A percentile compares a stretch with the other conserved stretches of the same genome.
These are phyloP conservation scores for Usnea hakonensis DNA, from an alignment of 495 filamentous ascomycete genomes.

Conservation along the genomic window DNA sequence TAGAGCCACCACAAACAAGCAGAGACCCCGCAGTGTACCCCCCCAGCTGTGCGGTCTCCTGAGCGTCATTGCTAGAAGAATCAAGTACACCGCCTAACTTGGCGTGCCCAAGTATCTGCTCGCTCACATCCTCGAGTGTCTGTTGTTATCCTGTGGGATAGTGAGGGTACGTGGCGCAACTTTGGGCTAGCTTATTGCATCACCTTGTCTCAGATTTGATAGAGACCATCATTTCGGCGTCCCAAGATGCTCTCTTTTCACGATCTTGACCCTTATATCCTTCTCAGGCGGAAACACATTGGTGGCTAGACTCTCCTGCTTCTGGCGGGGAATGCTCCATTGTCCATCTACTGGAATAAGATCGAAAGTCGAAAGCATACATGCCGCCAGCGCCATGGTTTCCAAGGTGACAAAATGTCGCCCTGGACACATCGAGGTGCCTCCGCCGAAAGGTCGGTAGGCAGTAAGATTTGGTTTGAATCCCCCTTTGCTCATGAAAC, in stretches of 20 bases:
- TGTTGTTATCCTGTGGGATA: no score
- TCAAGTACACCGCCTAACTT: no score
- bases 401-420: slow-evolving; percentile 23
- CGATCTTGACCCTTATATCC: slow-evolving; percentile 15
- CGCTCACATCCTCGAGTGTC: no score
- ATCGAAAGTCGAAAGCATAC: slow-evolving; percentile 19
- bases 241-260: not conserved
- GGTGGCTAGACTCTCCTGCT: slow-evolving; percentile 23
- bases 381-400: slow-evolving; percentile 18
- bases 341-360: slow-evolving; percentile 9
- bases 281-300: slow-evolving; percentile 21
- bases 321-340: slow-evolving; percentile 21
- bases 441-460: slow-evolving; percentile 28
- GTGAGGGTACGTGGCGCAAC: no score
- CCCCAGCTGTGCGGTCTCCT: no score
- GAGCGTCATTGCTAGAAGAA: no score
- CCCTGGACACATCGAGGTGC: slow-evolving; percentile 22
- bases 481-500: not conserved
- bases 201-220: no score
- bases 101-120: no score
- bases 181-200: no score
- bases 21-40: no score
- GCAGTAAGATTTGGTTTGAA: slow-evolving; percentile 23
- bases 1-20: no score
- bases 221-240: not conserved